Percentiles rank a stretch among this genome's conserved stretches.
phyloP scores from a whole-genome alignment of 2,329 filamentous ascomycete species.

The Diplocarpon rosae region DNA sequence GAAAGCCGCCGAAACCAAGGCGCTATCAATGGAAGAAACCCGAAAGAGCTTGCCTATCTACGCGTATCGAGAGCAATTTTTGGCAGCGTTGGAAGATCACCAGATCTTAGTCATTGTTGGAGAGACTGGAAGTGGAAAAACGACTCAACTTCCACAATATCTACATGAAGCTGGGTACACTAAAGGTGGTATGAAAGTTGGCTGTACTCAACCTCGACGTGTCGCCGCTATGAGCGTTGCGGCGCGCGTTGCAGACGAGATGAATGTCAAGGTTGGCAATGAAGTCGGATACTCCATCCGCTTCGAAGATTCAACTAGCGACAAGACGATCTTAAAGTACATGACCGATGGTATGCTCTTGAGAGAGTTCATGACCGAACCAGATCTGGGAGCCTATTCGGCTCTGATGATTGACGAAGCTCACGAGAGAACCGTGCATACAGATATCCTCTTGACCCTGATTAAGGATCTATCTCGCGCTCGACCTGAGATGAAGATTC shows the following conservation, averaged over 20 bases:
- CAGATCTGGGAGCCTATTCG: slow-evolving; percentile 70
- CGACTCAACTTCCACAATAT: slow-evolving; percentile 90
- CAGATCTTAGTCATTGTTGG: slow-evolving; percentile 88
- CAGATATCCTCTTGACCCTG: slow-evolving; percentile 79
- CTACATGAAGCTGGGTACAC: slow-evolving; percentile 86
- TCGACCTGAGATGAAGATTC: slow-evolving; percentile 73
- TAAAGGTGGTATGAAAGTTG: slow-evolving; percentile 72
- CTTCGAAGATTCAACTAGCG: slow-evolving; percentile 84
- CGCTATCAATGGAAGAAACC: slow-evolving; percentile 80
- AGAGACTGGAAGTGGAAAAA: slow-evolving; percentile 92
- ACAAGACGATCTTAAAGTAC: slow-evolving; percentile 88
- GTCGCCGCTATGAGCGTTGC: slow-evolving; percentile 97
- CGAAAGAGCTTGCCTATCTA: slow-evolving; percentile 86
- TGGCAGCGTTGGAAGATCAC: slow-evolving; percentile 75
- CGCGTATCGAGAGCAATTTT: slow-evolving; percentile 71
- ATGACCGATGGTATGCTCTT: slow-evolving; percentile 97
- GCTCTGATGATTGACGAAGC: slow-evolving; percentile 96
- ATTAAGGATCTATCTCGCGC: slow-evolving; percentile 81
- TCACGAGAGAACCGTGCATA: slow-evolving; percentile 85
- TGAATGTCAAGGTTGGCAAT: slow-evolving; percentile 78
- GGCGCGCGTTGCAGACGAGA: slow-evolving; percentile 89
- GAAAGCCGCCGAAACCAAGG: slow-evolving; percentile 79
- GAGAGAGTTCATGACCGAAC: slow-evolving; percentile 81
- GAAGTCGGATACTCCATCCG: slow-evolving; percentile 93
- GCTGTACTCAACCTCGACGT: slow-evolving; percentile 86